Base-by-base conservation (phyloP, 306 rosid genomes). In the Cicer pinnatifidum region DNA sequence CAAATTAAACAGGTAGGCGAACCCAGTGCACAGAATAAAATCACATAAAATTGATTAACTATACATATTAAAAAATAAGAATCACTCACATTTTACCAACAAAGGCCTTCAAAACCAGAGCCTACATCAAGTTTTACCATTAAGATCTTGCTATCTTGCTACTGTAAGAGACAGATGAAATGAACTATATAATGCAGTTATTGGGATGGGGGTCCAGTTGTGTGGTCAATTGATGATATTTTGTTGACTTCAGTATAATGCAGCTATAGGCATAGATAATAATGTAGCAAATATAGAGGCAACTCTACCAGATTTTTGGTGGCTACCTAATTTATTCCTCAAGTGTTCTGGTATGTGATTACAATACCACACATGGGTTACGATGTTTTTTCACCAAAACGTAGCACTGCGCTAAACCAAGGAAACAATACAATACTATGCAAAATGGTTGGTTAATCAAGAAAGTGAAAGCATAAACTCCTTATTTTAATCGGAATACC, bases 91-190 rank as follows among this genome's bases (percentile, higher is more conserved):
- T 52, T 67, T 78, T 65, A 35, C 52, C 58, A 69, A 57, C 52
- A 69, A 54, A 53, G 78, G 71, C 33, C 12, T 65, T 57, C 19
- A 8, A 52, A 77, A 76, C 40, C 67, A 61, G 54, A 75, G 67
- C 28, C 57, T 56, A 61, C 20, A 44, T 61, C 72, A 60, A 68
- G 73, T 60, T 80, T 67, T 17, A 50, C 37, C 35, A 50, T 48
- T 37, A 48, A 40, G 74, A 53, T 33, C 35, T 41, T 45, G 43
- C 63, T 57, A 53, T 33, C 35, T 41, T 45, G 43, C 63, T 57
- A 66, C 58, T 40, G 48, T 35, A 15, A 58, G 17, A 47, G 68
- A 72, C 41, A 12, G 10, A 11, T 28, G 65, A 59, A 33, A 10
- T 33, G 9, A 58, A 58, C 6, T 23, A 11, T 58, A 11, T 33